Evolutionary conservation across 352 stramenopile species (phyloP).

Genomic region (Pythium dissotocum): DNA sequence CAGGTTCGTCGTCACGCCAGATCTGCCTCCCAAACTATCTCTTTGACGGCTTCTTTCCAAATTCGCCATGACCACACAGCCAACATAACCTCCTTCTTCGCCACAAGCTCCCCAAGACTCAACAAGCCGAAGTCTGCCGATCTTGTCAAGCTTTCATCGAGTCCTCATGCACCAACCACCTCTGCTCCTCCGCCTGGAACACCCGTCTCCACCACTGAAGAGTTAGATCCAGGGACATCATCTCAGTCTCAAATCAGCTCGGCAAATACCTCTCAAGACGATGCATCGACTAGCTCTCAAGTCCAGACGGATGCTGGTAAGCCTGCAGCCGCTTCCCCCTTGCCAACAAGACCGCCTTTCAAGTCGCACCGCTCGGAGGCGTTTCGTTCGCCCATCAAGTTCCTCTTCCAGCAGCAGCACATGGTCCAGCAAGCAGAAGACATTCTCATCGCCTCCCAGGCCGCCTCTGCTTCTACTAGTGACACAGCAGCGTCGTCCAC

Average conservation of each 20-base stretch:
- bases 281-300: not conserved
- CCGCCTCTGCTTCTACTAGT: not conserved
- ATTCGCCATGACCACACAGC: slow-evolving; percentile 26
- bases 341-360: slow-evolving; percentile 21
- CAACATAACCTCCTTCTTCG: slow-evolving; percentile 74
- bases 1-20: slow-evolving; percentile 34
- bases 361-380: slow-evolving; percentile 25
- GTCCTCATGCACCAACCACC: not conserved
- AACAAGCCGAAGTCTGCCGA: not conserved
- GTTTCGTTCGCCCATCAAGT: slow-evolving; percentile 25
- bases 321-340: not conserved
- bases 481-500: not conserved
- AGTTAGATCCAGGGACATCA: not conserved
- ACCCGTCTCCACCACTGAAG: not conserved
- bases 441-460: slow-evolving; percentile 17
- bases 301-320: not conserved
- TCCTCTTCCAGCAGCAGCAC: slow-evolving; percentile 27
- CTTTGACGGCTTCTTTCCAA: no score
- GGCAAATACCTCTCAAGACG: slow-evolving; percentile 3
- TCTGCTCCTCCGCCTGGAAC: not conserved
- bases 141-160: not conserved
- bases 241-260: slow-evolving; percentile 6
- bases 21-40: no score
- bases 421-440: slow-evolving; percentile 25
- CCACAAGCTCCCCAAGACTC: not conserved